Conservation (phyloP, 2,329 filamentous ascomycete genomes). For the Ambrosiella xylebori region DNA sequence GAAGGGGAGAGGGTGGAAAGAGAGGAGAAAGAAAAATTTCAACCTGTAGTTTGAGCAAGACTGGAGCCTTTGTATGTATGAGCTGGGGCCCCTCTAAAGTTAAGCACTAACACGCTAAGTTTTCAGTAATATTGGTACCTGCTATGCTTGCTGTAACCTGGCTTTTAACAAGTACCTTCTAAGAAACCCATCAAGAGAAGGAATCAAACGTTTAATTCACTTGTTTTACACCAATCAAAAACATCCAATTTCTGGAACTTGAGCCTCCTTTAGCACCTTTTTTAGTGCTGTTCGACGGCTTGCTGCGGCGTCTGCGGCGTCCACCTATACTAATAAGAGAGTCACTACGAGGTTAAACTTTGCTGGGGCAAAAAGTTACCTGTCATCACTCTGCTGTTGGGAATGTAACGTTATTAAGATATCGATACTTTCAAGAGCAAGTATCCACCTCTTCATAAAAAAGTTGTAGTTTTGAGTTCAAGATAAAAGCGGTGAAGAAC, state of each 20-base stretch:
- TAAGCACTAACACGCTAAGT: not conserved
- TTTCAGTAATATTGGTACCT: not conserved
- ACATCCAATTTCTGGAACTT: no score
- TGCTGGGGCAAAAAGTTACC: not conserved
- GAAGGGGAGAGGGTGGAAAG: constrained; percentile 17
- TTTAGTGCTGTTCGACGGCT: no score
- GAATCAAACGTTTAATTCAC: no score
- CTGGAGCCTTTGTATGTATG: not conserved
- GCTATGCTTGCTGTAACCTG: not conserved
- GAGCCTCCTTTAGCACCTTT: no score
- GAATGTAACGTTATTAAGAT: not conserved
- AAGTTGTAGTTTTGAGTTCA: no score
- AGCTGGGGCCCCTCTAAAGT: not conserved
- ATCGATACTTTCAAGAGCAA: not conserved
- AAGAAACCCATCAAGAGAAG: no score
- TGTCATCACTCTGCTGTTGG: not conserved
- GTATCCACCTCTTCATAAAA: no score
- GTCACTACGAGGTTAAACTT: no score
- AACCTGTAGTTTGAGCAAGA: not conserved
- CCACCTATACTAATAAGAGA: no score
- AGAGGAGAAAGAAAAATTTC: constrained; percentile 19
- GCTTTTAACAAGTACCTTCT: not conserved
- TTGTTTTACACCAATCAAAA: no score
- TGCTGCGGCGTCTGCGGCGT: no score
- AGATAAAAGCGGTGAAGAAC: not conserved